Evolutionary conservation across 305 asterid species (phyloP).

Genomic region (Ajuga reptans): DNA sequence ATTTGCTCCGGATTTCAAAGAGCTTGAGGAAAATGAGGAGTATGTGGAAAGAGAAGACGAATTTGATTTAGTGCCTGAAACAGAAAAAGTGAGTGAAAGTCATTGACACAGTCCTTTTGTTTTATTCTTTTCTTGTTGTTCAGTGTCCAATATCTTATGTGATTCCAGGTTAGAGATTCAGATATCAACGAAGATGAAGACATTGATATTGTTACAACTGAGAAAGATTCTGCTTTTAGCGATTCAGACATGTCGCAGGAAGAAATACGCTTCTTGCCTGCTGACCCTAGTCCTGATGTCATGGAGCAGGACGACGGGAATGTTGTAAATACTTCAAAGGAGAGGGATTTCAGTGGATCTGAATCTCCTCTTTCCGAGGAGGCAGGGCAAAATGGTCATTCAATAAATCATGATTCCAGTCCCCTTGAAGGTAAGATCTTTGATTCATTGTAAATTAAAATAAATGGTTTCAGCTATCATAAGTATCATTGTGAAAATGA

Average conservation of each 20-base stretch:
- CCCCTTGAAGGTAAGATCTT: constrained; percentile 53
- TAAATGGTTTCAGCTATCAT: constrained; percentile 10
- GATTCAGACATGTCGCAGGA: constrained; percentile 80
- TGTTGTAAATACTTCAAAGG: constrained; percentile 49
- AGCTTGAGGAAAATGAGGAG: constrained; percentile 91
- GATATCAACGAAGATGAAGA: constrained; percentile 68
- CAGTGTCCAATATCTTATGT: constrained; percentile 9
- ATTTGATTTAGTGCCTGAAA: constrained; percentile 72
- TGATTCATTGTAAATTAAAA: constrained; percentile 7
- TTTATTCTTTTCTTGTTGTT: background rate
- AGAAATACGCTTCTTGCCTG: constrained; percentile 69
- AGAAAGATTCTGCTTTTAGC: constrained; percentile 72
- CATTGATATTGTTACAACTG: constrained; percentile 52
- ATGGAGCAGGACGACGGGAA: constrained; percentile 58
- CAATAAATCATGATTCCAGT: constrained; percentile 50
- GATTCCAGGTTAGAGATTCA: constrained; percentile 59
- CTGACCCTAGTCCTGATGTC: constrained; percentile 63
- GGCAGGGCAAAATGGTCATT: constrained; percentile 61
- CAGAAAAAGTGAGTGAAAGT: constrained; percentile 46
- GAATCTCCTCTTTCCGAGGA: constrained; percentile 71
- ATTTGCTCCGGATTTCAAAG: constrained; percentile 90
- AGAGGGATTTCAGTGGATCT: constrained; percentile 56
- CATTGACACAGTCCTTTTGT: background rate
- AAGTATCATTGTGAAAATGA: background rate
- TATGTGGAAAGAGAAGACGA: constrained; percentile 88